phyloP scores from a whole-genome alignment of 495 filamentous ascomycete species.

The Penicillium tannophilum region DNA sequence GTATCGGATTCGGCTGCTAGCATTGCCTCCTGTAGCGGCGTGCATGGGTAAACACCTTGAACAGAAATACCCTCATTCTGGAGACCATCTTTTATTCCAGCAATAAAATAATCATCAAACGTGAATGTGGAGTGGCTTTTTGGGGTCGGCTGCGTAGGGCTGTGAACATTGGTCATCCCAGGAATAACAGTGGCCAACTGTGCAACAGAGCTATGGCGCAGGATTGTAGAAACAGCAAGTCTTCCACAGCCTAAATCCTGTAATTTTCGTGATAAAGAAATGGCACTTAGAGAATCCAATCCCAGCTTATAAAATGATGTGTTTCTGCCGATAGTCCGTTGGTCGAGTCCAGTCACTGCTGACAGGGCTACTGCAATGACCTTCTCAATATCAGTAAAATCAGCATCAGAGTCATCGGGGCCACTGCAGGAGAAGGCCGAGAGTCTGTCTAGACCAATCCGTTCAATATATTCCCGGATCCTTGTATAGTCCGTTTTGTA shows the following conservation, averaged over 20 bases:
- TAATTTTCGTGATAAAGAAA: slow-evolving; percentile 60
- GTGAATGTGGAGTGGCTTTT: background rate
- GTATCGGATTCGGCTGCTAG: slow-evolving; percentile 53
- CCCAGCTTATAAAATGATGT: slow-evolving; percentile 66
- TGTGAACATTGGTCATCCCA: slow-evolving; percentile 9
- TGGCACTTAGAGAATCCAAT: slow-evolving; percentile 80
- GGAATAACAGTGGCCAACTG: slow-evolving; percentile 50
- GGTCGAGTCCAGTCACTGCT: slow-evolving; percentile 47
- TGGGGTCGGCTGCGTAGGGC: background rate
- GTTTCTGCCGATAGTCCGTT: slow-evolving; percentile 43
- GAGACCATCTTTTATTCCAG: slow-evolving; percentile 22
- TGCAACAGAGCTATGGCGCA: slow-evolving; percentile 61
- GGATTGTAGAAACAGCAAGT: slow-evolving; percentile 62
- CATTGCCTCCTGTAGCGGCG: slow-evolving; percentile 82
- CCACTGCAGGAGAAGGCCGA: slow-evolving; percentile 28
- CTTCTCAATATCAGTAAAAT: slow-evolving; percentile 41
- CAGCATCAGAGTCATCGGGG: slow-evolving; percentile 18
- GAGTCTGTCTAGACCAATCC: slow-evolving; percentile 24
- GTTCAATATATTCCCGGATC: slow-evolving; percentile 37
- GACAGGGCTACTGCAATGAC: slow-evolving; percentile 53
- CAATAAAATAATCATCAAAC: slow-evolving; percentile 19
- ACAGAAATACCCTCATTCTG: slow-evolving; percentile 36
- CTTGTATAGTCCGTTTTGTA: slow-evolving; percentile 61
- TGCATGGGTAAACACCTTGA: slow-evolving; percentile 69
- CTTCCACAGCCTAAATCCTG: slow-evolving; percentile 39